These are phyloP conservation scores for Barbatosphaeria neglecta DNA, from an alignment of 495 filamentous ascomycete species.

Conservation along the genomic window DNA sequence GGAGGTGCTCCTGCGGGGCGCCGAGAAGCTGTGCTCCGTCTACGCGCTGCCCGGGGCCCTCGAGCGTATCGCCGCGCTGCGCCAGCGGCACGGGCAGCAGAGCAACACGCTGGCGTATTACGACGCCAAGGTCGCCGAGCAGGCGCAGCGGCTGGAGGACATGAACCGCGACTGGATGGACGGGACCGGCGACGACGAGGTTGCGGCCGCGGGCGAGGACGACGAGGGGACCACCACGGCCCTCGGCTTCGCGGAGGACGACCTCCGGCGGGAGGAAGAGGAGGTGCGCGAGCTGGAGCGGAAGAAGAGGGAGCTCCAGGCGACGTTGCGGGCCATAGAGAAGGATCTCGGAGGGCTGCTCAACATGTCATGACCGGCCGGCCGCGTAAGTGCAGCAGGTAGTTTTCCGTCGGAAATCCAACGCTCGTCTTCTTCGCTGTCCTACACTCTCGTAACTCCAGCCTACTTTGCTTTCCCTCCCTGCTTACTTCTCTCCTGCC, in stretches of 20 bases:
- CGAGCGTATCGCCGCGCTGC: slow-evolving; percentile 61
- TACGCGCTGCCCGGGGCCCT: slow-evolving; percentile 78
- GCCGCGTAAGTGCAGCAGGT: too few relatives aligned
- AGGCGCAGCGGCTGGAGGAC: slow-evolving; percentile 58
- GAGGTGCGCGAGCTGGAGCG: slow-evolving; percentile 66
- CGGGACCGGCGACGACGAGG: slow-evolving; percentile 32
- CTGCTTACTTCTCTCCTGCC: too few relatives aligned
- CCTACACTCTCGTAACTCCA: too few relatives aligned
- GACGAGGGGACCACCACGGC: slow-evolving; percentile 18
- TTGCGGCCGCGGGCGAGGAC: slow-evolving; percentile 24
- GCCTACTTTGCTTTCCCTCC: too few relatives aligned
- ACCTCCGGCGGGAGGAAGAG: slow-evolving; percentile 63
- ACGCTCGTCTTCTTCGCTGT: too few relatives aligned
- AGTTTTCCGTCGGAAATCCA: too few relatives aligned
- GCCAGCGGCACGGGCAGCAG: slow-evolving; percentile 60
- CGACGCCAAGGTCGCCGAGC: slow-evolving; percentile 67
- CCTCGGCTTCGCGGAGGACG: slow-evolving; percentile 57
- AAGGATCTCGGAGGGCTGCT: slow-evolving; percentile 60
- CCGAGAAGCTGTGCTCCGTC: slow-evolving; percentile 79
- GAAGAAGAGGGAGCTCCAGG: slow-evolving; percentile 67
- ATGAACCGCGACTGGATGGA: slow-evolving; percentile 50
- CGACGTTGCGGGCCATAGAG: slow-evolving; percentile 67
- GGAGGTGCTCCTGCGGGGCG: slow-evolving; percentile 72
- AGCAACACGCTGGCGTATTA: slow-evolving; percentile 65
- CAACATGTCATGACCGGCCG: slow-evolving; percentile 22